Percentiles rank a stretch among this genome's conserved stretches.
phyloP scores from a whole-genome alignment of 129 eudicot genomes.

The Pseudognaphalium luteoalbum region DNA sequence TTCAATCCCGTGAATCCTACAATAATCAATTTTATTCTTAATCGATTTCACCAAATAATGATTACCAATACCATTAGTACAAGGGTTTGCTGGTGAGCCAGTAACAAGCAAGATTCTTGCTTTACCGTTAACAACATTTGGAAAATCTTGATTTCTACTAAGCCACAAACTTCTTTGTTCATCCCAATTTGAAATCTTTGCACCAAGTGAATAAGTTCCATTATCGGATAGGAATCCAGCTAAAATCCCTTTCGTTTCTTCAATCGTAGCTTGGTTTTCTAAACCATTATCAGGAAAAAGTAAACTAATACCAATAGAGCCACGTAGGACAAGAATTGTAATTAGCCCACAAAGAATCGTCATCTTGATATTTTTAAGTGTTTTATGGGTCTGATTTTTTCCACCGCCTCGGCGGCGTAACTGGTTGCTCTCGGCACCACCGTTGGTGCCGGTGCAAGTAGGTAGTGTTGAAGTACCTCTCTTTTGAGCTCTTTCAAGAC shows the following conservation, averaged over 20 bases:
- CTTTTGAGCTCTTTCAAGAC: not conserved
- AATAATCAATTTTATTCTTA: conserved; percentile 93
- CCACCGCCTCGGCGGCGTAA: conserved; percentile 41
- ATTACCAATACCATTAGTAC: conserved; percentile 90
- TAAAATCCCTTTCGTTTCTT: conserved; percentile 71
- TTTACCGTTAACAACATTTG: conserved; percentile 55
- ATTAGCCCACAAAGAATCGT: conserved; percentile 76
- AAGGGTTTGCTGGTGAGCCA: conserved; percentile 82
- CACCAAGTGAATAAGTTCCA: conserved; percentile 63
- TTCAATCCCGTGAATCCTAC: conserved; percentile 90
- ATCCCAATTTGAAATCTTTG: conserved; percentile 69
- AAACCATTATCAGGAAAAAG: conserved; percentile 56
- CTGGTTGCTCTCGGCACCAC: conserved; percentile 35
- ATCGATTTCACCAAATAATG: conserved; percentile 73
- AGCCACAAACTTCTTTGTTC: conserved; percentile 67
- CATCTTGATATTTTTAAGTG: conserved; percentile 77
- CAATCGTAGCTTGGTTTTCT: conserved; percentile 48
- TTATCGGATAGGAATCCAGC: conserved; percentile 78
- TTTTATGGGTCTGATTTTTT: conserved; percentile 64
- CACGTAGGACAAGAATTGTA: conserved; percentile 80
- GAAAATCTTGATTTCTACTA: conserved; percentile 53
- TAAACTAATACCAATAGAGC: conserved; percentile 68
- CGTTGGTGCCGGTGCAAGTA: conserved; percentile 50
- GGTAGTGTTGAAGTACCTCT: conserved; percentile 30
- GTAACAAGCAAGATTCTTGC: conserved; percentile 83